Evolutionary conservation across 257 asterid genomes (phyloP).

Genomic region (Fraxinus cuspidata): DNA sequence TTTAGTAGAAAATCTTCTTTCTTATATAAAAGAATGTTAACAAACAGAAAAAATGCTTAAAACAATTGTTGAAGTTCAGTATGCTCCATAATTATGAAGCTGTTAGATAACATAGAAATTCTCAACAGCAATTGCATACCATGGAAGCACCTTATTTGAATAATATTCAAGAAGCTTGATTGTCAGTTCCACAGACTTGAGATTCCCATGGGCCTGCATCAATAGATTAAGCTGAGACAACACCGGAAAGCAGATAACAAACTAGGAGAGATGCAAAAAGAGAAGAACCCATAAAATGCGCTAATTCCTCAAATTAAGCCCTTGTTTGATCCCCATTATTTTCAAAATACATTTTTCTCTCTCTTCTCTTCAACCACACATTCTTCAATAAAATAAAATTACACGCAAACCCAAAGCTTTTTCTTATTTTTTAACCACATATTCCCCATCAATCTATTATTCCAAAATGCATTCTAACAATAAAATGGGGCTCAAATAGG

Average conservation of each 20-base stretch:
- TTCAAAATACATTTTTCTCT: too few species aligned
- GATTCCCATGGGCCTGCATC: conserved; percentile 63
- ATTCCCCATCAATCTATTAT: too few species aligned
- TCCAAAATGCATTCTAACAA: too few species aligned
- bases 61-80: neutral
- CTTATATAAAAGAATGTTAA: neutral
- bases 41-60: neutral
- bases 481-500: too few species aligned
- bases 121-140: conserved; percentile 45
- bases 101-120: neutral
- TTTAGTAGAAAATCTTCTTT: neutral
- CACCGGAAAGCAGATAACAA: conserved; percentile 9
- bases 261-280: neutral
- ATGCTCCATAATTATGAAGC: neutral
- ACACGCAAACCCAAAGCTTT: too few species aligned
- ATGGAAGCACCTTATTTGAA: conserved; percentile 69
- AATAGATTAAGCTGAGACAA: conserved; percentile 25
- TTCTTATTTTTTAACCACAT: too few species aligned
- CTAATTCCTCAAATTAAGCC: conserved; percentile 1
- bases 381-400: too few species aligned
- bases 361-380: too few species aligned
- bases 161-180: conserved; percentile 75
- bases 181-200: conserved; percentile 41
- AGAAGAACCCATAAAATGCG: conserved; percentile 2
- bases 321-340: too few species aligned